Evolutionary conservation across 768 basidiomycete species (phyloP).

Genomic region (Lentinula lateritia): DNA sequence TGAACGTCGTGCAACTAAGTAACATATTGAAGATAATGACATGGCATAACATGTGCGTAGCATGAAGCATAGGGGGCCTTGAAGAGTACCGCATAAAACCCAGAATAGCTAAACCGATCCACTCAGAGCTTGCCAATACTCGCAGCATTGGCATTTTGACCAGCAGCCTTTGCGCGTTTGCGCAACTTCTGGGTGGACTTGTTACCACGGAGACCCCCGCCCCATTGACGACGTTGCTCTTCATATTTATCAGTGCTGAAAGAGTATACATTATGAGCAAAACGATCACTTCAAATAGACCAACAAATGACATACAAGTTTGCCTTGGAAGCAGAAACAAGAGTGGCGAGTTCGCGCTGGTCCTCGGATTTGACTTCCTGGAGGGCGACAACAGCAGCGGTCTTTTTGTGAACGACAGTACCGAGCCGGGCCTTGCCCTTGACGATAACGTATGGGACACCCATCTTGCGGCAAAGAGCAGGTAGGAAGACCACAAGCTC

Average conservation of each 20-base stretch:
- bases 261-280: background rate
- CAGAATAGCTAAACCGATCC: background rate
- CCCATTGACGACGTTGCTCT: slow-evolving; percentile 88
- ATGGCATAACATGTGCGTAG: background rate
- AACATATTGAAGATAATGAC: no score
- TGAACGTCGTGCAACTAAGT: no score
- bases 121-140: slow-evolving; percentile 60
- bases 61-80: background rate
- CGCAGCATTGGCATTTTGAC: slow-evolving; percentile 54
- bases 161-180: slow-evolving; percentile 91
- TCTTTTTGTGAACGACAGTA: slow-evolving; percentile 98
- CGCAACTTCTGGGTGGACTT: slow-evolving; percentile 92
- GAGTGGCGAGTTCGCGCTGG: slow-evolving; percentile 85
- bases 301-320: slow-evolving; percentile 73
- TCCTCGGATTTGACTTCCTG: slow-evolving; percentile 97
- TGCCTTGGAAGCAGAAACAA: slow-evolving; percentile 90
- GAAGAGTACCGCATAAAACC: background rate
- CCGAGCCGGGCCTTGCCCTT: slow-evolving; percentile 98
- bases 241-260: slow-evolving; percentile 87
- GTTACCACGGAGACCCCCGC: slow-evolving; percentile 92
- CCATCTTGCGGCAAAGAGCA: slow-evolving; percentile 99
- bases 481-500: slow-evolving; percentile 99
- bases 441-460: slow-evolving; percentile 96
- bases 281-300: background rate
- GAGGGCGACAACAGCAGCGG: slow-evolving; percentile 82